Evolutionary conservation across 2,329 filamentous ascomycete species (phyloP), one percentile per base, ranked within the genome.

Genomic region (Botryotinia calthae): DNA sequence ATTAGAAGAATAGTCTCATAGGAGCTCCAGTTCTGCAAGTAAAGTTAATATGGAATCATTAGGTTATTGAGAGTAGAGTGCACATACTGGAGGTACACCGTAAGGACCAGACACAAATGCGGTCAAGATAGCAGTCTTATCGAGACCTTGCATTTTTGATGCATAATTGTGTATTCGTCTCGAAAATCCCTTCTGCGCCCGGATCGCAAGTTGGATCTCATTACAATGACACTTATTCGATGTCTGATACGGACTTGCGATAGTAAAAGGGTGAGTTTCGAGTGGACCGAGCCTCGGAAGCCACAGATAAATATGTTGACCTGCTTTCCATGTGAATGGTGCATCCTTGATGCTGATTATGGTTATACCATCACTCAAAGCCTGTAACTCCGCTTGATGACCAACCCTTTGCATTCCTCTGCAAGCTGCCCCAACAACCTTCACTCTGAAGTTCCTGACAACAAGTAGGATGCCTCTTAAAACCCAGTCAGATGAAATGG

Each of bases 301-400:
- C 87, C 88, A 89, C 14, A 90, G 83, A 74, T 90, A 90, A 5
- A 90, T 79, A 75, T 90, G 87, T 77, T 90, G 88, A 20, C 88
- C 88, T 0, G 87, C 82, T n/a, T 82, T 82, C 88, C 88, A 90
- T 31, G 81, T 82, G 76, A 90, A 89, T 75, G 87, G 86, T 0
- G 88, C 86, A 73, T 88, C 86, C 74, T 88, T 88, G 77, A 90
- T 85, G 2, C 87, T 90, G 2, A 90, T 77, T 0, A 90, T 83
- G 0, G 87, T 88, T n/a, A 86, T 86, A 20, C 84, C 83, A 31
- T 85, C 82, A 61, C 86, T 86, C 9, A 87, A 82, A 0, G 84
- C 83, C 7, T 83, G 82, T 18, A 87, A 77, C 70, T 85, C 82
- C 1, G 87, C 83, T 62, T 84, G 82, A 76, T 90, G 87, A 1